Percentiles rank a stretch among this genome's conserved stretches.
These are phyloP conservation scores for Amoebophrya sp. DNA, from an alignment of 169 alveolate species.

Conservation along the genomic window DNA sequence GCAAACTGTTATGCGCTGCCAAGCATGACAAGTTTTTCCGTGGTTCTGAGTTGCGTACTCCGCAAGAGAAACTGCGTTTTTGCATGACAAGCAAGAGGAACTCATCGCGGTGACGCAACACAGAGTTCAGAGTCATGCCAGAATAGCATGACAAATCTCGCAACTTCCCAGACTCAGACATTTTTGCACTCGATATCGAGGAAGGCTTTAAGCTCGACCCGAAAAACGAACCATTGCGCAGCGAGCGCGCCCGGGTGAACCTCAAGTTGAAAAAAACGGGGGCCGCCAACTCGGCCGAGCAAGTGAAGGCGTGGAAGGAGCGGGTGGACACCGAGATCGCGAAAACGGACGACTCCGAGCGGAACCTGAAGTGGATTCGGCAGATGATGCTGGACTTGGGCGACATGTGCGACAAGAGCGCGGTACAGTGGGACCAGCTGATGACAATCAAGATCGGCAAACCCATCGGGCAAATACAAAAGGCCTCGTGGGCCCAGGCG, in stretches of 20 bases:
- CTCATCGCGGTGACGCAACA: too few species aligned
- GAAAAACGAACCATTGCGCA: background rate
- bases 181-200: too few species aligned
- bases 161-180: too few species aligned
- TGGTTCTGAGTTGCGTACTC: too few species aligned
- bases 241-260: background rate
- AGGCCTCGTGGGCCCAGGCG: background rate
- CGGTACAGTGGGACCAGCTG: background rate
- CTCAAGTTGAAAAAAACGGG: background rate
- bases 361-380: background rate
- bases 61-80: too few species aligned
- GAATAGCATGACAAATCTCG: too few species aligned
- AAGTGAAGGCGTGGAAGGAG: too few species aligned
- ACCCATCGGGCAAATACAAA: background rate
- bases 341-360: background rate
- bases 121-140: too few species aligned
- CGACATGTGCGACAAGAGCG: background rate
- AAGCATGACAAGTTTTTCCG: too few species aligned
- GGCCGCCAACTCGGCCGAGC: background rate
- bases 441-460: slow-evolving; percentile 15
- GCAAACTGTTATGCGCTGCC: too few species aligned
- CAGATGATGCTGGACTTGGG: background rate
- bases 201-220: background rate
- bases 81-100: too few species aligned
- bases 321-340: too few species aligned